Base-by-base conservation (phyloP, 202 grass and related monocot genomes). In the Setaria italica region DNA sequence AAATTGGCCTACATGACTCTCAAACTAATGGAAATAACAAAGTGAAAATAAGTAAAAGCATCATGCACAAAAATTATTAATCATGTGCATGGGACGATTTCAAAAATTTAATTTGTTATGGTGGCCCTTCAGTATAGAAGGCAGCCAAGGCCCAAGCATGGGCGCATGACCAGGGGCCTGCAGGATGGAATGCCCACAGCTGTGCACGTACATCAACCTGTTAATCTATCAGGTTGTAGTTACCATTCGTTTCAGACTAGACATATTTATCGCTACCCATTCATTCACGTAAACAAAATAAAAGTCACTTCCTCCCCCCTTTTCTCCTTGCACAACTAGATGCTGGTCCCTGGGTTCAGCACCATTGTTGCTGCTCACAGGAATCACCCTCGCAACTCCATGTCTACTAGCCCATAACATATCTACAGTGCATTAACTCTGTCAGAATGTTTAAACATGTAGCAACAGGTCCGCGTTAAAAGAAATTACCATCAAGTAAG, bases 361-460 rank as follows among this genome's bases (percentile, higher is more conserved):
- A 25, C 25, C 25, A 25, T 25, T 64, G 29, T 13, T 32, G 5
- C 30, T 34, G 29, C 58, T 33, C 62, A 33, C 5, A 65, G 62
- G 32, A 65, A 65, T 14, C 62, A 65, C 62, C 11, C 60, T 33
- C 12, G 25, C 25, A 34, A 65, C 13, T 65, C 62, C 12, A 65
- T 4, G 32, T 35, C 32, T 65, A 65, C 12, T 65, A 65, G 32
- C 12, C 32, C 30, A 65, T 65, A 35, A 64, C 62, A 33, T 34
- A 82, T 65, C 20, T 43, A 77, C 7, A 77, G 48, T 37, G 42
- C 12, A 25, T 76, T 57, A 13, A 20, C 45, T 79, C 48, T 32
- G 66, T 41, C 56, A 72, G 29, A 63, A 11, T 73, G 32, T 67
- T 80, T 51, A 80, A 71, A 79, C 11, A 63, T 37, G 17, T 32